These are phyloP conservation scores for Xerocomellus intermedius DNA, from an alignment of 768 basidiomycete genomes.

Conservation along the genomic window DNA sequence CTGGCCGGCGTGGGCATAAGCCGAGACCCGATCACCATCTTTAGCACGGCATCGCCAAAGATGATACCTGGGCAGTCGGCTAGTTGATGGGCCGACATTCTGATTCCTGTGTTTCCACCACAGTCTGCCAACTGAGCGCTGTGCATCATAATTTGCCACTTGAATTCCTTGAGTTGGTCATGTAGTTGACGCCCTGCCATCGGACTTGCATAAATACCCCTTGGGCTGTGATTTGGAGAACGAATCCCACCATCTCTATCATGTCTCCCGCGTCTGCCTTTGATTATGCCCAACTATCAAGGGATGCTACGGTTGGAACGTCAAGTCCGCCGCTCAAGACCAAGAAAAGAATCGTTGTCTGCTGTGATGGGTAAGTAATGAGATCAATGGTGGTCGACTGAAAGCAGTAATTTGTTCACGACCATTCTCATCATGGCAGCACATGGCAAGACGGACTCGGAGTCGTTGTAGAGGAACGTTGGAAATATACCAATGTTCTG, in stretches of 20 bases:
- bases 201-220: conserved; percentile 26
- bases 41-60: background rate
- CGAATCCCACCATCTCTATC: background rate
- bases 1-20: background rate
- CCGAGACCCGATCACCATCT: background rate
- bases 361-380: conserved; percentile 66
- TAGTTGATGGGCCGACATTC: background rate
- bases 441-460: conserved; percentile 67
- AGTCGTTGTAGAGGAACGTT: conserved; percentile 40
- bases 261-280: conserved; percentile 14
- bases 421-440: conserved; percentile 32
- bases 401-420: background rate
- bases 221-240: background rate
- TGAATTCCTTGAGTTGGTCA: background rate
- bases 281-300: background rate
- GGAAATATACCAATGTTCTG: conserved; percentile 56
- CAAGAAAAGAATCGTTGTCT: conserved; percentile 65
- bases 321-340: conserved; percentile 12
- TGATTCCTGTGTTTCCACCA: background rate
- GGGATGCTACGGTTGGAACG: background rate
- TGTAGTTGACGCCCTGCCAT: background rate
- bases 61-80: background rate
- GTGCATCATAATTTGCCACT: background rate
- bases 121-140: background rate
- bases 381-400: background rate